phyloP scores from a whole-genome alignment of 163 green algal genomes.

The Chlorella variabilis region DNA sequence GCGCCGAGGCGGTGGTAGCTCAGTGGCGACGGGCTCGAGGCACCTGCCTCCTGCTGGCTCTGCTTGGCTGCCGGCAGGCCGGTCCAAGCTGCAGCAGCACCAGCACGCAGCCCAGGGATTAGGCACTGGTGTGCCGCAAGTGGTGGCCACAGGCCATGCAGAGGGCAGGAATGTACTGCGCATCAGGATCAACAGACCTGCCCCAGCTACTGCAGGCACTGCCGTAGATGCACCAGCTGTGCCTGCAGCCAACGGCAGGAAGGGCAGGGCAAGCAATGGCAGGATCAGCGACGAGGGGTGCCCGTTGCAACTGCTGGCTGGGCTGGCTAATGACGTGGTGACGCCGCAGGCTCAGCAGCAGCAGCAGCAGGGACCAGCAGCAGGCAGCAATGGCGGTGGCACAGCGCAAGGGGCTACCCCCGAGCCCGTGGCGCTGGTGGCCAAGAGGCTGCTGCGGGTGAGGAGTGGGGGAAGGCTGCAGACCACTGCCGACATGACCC shows the following conservation, averaged over 20 bases:
- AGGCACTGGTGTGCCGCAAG: background rate
- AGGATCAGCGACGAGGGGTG: background rate
- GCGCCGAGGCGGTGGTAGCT: background rate
- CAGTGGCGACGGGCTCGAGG: too few relatives aligned
- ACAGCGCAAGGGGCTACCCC: background rate
- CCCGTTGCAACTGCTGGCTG: slow-evolving; percentile 9
- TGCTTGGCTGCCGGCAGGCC: too few relatives aligned
- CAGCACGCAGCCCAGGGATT: too few relatives aligned
- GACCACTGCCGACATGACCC: too few relatives aligned
- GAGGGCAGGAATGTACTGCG: slow-evolving; percentile 9
- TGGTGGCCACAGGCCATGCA: background rate
- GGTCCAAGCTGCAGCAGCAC: too few relatives aligned
- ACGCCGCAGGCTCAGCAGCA: slow-evolving; percentile 1
- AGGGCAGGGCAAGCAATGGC: background rate
- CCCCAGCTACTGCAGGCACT: background rate
- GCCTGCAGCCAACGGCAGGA: background rate
- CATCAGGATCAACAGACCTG: slow-evolving; percentile 22
- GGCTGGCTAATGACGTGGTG: slow-evolving; percentile 4
- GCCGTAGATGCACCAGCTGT: background rate
- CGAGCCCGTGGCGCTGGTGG: slow-evolving; percentile 15
- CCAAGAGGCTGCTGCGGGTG: slow-evolving; percentile 30
- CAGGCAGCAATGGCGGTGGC: background rate
- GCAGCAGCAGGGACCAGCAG: background rate
- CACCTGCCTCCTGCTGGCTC: too few relatives aligned
- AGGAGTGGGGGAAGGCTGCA: background rate